Conservation (phyloP, 139 green algal genomes). For the Micromonas commoda region DNA sequence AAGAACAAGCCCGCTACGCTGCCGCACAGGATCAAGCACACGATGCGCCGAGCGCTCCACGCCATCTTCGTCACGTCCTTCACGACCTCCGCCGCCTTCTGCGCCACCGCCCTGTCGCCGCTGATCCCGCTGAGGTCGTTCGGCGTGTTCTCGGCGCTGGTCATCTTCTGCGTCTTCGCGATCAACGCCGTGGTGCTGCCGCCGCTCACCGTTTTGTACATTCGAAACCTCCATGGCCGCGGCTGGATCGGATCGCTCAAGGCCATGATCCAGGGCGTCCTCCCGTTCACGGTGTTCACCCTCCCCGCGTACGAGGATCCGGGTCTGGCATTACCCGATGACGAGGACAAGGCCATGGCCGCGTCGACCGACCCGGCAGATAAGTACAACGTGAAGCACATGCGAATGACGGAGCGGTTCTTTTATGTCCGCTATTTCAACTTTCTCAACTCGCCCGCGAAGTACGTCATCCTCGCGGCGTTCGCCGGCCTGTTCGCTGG, state of each 20-base stretch:
- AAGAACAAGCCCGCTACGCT: not conserved
- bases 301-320: not conserved
- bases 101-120: conserved; percentile 32
- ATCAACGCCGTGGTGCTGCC: conserved; percentile 41
- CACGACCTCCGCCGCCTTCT: conserved; percentile 40
- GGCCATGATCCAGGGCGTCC: not conserved
- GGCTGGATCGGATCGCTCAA: not conserved
- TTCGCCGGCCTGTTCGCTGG: conserved; percentile 17
- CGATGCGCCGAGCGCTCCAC: conserved; percentile 31
- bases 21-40: conserved; percentile 34
- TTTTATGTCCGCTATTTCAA: conserved; percentile 33
- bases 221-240: conserved; percentile 11
- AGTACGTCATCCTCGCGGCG: conserved; percentile 24
- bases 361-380: not conserved
- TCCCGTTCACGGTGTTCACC: no score
- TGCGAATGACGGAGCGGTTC: conserved; percentile 32
- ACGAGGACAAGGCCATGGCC: not conserved
- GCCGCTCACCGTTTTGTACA: conserved; percentile 27
- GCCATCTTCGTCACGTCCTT: conserved; percentile 44
- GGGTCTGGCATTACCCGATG: not conserved
- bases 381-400: not conserved
- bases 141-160: conserved; percentile 40
- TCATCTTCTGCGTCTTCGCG: conserved; percentile 38
- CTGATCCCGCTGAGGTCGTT: conserved; percentile 42
- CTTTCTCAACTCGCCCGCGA: not conserved